These are phyloP conservation scores for Tetradesmus obliquus DNA, from an alignment of 139 green algal species.

Conservation along the genomic window DNA sequence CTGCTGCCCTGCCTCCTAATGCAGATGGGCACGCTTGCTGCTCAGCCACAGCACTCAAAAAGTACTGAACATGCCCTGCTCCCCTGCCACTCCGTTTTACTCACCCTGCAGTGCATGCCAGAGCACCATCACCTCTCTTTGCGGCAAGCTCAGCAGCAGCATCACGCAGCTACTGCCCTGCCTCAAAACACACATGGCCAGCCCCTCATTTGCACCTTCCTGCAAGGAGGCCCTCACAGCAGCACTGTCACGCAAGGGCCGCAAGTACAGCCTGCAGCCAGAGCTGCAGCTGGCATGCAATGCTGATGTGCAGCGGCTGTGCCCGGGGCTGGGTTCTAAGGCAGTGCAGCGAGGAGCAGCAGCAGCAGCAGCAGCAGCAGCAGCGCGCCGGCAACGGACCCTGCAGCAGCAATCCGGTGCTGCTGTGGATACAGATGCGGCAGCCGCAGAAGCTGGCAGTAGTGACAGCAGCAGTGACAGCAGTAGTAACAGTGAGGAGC, in stretches of 20 bases:
- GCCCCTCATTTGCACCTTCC: constrained; percentile 47
- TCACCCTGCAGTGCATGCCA: constrained; percentile 50
- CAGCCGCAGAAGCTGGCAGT: background rate
- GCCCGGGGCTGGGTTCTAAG: background rate
- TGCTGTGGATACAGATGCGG: background rate
- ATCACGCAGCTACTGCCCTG: constrained; percentile 46
- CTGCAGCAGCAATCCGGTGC: background rate
- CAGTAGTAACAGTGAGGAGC: constrained; percentile 21
- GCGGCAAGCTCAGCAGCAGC: constrained; percentile 45
- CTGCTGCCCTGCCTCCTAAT: constrained; percentile 54
- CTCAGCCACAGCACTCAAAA: too few relatives aligned
- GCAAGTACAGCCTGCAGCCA: constrained; percentile 12
- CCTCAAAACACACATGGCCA: constrained; percentile 47
- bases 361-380: background rate
- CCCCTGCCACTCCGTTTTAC: background rate
- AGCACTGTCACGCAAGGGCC: constrained; percentile 1
- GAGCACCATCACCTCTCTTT: constrained; percentile 52
- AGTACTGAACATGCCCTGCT: background rate
- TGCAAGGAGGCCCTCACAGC: constrained; percentile 37
- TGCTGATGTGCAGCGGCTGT: background rate
- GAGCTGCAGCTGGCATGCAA: background rate
- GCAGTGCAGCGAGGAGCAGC: background rate
- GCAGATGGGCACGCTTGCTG: background rate
- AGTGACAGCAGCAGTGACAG: background rate
- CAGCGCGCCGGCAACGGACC: background rate